Conservation (phyloP, 1,284 basidiomycete genomes). For the Gymnopus androsaceus region DNA sequence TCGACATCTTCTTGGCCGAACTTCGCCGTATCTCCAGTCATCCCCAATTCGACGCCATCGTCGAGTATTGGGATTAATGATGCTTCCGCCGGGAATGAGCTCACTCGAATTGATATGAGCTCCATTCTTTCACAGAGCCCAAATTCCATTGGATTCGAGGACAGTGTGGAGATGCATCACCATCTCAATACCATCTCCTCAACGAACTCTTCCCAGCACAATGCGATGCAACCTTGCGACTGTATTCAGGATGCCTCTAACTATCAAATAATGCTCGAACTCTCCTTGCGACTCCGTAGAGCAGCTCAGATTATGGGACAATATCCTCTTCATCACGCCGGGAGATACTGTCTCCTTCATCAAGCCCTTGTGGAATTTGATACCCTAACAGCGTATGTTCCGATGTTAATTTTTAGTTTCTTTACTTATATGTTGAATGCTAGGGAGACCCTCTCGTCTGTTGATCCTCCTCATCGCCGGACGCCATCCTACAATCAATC, state of each 20-base stretch:
- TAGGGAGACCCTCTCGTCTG: slow-evolving; percentile 1
- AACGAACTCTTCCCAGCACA: too few relatives aligned
- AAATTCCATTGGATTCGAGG: background rate
- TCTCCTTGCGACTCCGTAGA: slow-evolving; percentile 51
- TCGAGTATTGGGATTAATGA: slow-evolving; percentile 3
- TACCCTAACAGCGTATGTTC: slow-evolving; percentile 39
- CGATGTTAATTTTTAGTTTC: too few relatives aligned
- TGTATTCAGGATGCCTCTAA: slow-evolving; percentile 45
- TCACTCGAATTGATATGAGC: background rate
- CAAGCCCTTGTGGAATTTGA: slow-evolving; percentile 49
- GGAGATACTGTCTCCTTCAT: slow-evolving; percentile 41
- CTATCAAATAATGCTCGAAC: slow-evolving; percentile 48
- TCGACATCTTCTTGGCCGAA: background rate
- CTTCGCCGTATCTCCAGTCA: slow-evolving; percentile 3
- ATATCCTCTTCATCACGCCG: slow-evolving; percentile 40
- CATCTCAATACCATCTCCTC: background rate
- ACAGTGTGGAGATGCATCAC: background rate
- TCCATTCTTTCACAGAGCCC: slow-evolving; percentile 1
- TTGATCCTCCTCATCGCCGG: slow-evolving; percentile 3
- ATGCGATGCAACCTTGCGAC: slow-evolving; percentile 39
- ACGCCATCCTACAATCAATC: too few relatives aligned
- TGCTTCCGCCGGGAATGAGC: background rate
- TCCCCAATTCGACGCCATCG: background rate
- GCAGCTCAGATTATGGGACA: slow-evolving; percentile 45
- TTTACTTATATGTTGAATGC: background rate